A percentile compares a stretch with the other conserved stretches of the same genome.
phyloP scores from a whole-genome alignment of 2,329 filamentous ascomycete species.

The Pseudopyrenochaeta lycopersici region DNA sequence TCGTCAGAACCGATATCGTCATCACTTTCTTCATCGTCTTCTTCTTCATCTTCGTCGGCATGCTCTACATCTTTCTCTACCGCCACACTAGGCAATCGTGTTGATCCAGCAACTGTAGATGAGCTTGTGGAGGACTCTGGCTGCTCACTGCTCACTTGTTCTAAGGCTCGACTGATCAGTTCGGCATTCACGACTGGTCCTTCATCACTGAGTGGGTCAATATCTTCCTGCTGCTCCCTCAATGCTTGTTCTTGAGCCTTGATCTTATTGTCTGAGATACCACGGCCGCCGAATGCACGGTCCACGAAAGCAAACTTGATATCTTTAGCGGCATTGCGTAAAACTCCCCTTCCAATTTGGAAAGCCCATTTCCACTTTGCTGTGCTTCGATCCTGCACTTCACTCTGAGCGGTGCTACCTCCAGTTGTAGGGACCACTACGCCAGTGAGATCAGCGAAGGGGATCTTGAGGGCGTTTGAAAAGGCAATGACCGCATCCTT shows the following conservation, averaged over 20 bases:
- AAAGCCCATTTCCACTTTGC: conserved; percentile 66
- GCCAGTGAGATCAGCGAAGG: conserved; percentile 60
- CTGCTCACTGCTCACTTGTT: conserved; percentile 15
- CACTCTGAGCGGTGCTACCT: conserved; percentile 21
- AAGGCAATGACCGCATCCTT: conserved; percentile 66
- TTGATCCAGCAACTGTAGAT: conserved; percentile 4
- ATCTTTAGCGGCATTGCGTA: conserved; percentile 65
- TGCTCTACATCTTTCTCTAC: conserved; percentile 9
- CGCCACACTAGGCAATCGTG: neutral
- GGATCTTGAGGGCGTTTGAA: conserved; percentile 60
- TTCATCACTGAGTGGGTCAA: conserved; percentile 58
- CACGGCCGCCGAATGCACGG: conserved; percentile 69
- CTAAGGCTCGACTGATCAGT: conserved; percentile 25
- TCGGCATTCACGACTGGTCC: conserved; percentile 50
- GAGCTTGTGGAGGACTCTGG: conserved; percentile 10
- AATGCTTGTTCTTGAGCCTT: conserved; percentile 54
- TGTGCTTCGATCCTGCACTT: conserved; percentile 55
- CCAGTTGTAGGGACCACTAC: conserved; percentile 42
- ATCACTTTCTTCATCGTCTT: too few relatives aligned
- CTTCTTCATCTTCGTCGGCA: conserved; percentile 36
- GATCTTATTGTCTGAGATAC: conserved; percentile 52
- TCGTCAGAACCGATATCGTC: conserved; percentile 12
- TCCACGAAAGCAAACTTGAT: conserved; percentile 67
- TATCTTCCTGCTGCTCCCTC: conserved; percentile 55
- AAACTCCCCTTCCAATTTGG: conserved; percentile 66